Percentiles rank a stretch among this genome's conserved stretches.
phyloP scores from a whole-genome alignment of 768 basidiomycete genomes.

The Lentinus brumalis region DNA sequence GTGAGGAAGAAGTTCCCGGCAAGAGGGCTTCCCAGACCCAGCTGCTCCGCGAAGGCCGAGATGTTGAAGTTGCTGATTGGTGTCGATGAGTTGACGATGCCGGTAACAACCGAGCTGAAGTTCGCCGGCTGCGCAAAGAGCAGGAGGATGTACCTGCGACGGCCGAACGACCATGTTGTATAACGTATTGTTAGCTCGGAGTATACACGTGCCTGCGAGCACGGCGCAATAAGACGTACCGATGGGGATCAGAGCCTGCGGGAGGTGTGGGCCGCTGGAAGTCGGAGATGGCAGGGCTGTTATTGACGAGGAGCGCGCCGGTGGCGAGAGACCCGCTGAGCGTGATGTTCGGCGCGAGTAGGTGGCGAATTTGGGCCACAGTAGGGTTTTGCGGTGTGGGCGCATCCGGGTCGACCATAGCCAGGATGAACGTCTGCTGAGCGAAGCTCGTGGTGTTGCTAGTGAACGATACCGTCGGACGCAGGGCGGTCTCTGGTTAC shows the following conservation, averaged over 20 bases:
- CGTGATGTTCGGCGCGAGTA: slow-evolving; percentile 30
- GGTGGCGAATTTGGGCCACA: slow-evolving; percentile 31
- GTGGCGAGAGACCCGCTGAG: slow-evolving; percentile 11
- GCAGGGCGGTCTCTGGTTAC: slow-evolving; percentile 13
- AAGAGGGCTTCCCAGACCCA: slow-evolving; percentile 31
- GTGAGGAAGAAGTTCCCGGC: slow-evolving; percentile 37
- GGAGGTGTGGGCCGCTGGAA: slow-evolving; percentile 35
- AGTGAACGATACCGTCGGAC: slow-evolving; percentile 12
- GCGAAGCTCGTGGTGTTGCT: slow-evolving; percentile 8
- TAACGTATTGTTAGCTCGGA: neutral
- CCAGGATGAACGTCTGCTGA: slow-evolving; percentile 30
- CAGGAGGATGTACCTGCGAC: slow-evolving; percentile 31
- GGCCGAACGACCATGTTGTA: neutral
- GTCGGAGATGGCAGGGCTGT: slow-evolving; percentile 32
- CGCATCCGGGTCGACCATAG: slow-evolving; percentile 37
- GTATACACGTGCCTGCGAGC: neutral
- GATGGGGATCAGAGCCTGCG: slow-evolving; percentile 34
- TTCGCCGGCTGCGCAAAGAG: slow-evolving; percentile 34
- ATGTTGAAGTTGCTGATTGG: slow-evolving; percentile 36
- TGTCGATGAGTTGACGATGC: slow-evolving; percentile 30
- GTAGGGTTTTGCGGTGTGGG: slow-evolving; percentile 35
- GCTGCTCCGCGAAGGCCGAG: slow-evolving; percentile 30
- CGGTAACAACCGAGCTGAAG: slow-evolving; percentile 16
- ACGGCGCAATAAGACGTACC: slow-evolving; percentile 22
- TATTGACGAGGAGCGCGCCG: slow-evolving; percentile 28